Evolutionary conservation across 1,284 basidiomycete genomes (phyloP).

Genomic region (Naganishia sp.): DNA sequence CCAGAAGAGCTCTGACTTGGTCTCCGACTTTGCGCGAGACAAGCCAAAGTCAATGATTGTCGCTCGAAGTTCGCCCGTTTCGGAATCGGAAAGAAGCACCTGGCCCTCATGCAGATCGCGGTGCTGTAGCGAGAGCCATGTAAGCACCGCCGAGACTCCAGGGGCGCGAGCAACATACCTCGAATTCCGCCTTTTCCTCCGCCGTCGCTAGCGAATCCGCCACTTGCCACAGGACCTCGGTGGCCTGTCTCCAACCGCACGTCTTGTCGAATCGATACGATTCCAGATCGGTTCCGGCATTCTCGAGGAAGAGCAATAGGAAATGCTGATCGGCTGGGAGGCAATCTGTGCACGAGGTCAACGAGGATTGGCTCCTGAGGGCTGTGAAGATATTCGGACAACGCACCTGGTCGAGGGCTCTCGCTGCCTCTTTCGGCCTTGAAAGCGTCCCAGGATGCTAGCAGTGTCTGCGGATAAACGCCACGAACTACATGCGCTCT

Average conservation of each 20-base stretch:
- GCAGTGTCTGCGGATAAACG: slow-evolving; percentile 72
- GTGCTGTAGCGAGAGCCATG: slow-evolving; percentile 62
- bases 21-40: slow-evolving; percentile 67
- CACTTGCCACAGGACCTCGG: slow-evolving; percentile 88
- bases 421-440: slow-evolving; percentile 71
- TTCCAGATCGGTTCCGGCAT: slow-evolving; percentile 88
- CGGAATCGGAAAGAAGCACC: slow-evolving; percentile 66
- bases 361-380: neutral
- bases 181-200: slow-evolving; percentile 76
- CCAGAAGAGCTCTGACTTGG: slow-evolving; percentile 22
- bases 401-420: slow-evolving; percentile 78
- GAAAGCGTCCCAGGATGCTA: slow-evolving; percentile 85
- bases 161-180: slow-evolving; percentile 61
- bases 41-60: slow-evolving; percentile 95
- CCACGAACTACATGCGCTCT: slow-evolving; percentile 81
- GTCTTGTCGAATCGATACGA: slow-evolving; percentile 65
- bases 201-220: slow-evolving; percentile 72
- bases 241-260: slow-evolving; percentile 79
- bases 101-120: slow-evolving; percentile 99
- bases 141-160: too few relatives aligned
- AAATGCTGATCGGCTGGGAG: slow-evolving; percentile 76
- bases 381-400: neutral
- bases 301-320: slow-evolving; percentile 80
- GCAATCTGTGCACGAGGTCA: slow-evolving; percentile 58
- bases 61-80: slow-evolving; percentile 64